phyloP scores from a whole-genome alignment of 2,329 filamentous ascomycete genomes.

The Botrytis aclada region DNA sequence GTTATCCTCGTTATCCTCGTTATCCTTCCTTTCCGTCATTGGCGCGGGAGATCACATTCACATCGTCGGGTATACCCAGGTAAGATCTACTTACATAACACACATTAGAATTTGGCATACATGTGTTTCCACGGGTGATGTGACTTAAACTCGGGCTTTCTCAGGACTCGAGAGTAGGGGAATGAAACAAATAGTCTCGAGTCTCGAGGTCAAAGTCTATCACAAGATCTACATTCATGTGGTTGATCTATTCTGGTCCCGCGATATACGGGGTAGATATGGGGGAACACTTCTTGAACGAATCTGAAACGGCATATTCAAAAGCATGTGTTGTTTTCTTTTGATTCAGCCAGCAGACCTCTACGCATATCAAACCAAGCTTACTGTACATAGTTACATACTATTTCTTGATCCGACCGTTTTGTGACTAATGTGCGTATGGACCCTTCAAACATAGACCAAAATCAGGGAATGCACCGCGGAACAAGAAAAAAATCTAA shows the following conservation, averaged over 20 bases:
- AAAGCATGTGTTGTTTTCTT: constrained; percentile 11
- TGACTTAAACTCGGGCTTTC: constrained; percentile 7
- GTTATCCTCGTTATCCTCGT: background rate
- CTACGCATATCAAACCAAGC: background rate
- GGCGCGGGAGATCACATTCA: background rate
- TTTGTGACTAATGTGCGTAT: background rate
- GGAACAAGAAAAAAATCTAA: constrained; percentile 5
- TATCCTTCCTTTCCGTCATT: background rate
- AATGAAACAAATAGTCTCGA: background rate
- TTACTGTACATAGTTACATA: background rate
- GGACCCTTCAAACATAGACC: background rate
- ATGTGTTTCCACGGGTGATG: background rate
- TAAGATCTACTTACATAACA: background rate
- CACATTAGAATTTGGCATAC: background rate
- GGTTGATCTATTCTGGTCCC: background rate
- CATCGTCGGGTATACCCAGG: background rate
- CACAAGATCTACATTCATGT: constrained; percentile 12
- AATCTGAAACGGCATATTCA: constrained; percentile 2
- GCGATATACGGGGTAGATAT: background rate
- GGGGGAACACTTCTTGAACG: background rate
- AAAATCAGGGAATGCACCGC: background rate
- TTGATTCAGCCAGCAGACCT: constrained; percentile 1
- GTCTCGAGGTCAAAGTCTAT: constrained; percentile 5
- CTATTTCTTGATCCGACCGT: background rate
- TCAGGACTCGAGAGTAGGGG: no score